Base-by-base conservation (phyloP, 108 stramenopile species). In the Hondaea fermentalgiana region DNA sequence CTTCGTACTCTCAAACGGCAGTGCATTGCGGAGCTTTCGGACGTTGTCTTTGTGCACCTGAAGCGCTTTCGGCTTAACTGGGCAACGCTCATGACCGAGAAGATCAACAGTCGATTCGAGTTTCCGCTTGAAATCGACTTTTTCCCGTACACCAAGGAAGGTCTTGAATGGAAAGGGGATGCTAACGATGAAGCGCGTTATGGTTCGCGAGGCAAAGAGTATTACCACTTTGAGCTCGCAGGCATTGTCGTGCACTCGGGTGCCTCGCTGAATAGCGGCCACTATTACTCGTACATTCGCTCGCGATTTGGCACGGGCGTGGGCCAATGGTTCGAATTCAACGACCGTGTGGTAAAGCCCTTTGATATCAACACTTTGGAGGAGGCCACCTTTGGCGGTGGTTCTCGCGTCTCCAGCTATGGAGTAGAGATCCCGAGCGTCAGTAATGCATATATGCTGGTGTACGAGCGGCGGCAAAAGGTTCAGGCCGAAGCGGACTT, bases 171-270 rank as follows among this genome's bases (percentile, higher is more conserved):
- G 60, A 44, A 57, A 35, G 88, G 49, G 10, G 17, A 49, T 44
- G 51, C 57, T 4, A 42, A 6, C 45, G 44, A 44, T 60, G 71
- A 72, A 4, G 53, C 72, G 57, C 28, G 53, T 19, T 90, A 87
- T 45, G 44, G 88, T 72, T 17, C 45, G n/a, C 23, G 58, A 53
- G 72, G 90, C 28, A 60, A 83, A 44, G 93, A 59, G 12, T 91
- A 92, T 58, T 93, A 92, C 57, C 43, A 72, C 69, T 95, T 94
- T 87, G 72, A 92, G 5, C 89, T 95, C 21, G 59, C 89, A 12
- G 95, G 95, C 12, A 90, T 95, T 6, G 93, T 95, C 2, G 92
- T 95, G 16, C 95, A 95, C 91, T 91, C 88, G 71, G 95, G 95
- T 49, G 95, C 94, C 16, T 91, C 93, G 16, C 3, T 90, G 23